These are phyloP conservation scores for Kazachstania bromeliacearum DNA, from an alignment of 805 yeast species.

Conservation along the genomic window DNA sequence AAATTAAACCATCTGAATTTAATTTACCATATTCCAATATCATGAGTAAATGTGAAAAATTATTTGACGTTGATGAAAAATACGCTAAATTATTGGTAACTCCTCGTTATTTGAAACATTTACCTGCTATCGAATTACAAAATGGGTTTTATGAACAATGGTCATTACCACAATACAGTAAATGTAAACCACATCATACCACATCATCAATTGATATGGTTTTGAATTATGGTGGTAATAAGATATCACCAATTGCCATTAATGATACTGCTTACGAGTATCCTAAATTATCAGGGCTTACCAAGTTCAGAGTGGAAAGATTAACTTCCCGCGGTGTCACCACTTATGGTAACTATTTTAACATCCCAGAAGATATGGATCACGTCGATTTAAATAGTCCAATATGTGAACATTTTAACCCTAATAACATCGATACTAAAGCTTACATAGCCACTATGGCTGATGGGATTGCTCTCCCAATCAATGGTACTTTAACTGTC, in stretches of 20 bases:
- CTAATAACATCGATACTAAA: not conserved
- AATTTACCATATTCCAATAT: conserved; percentile 29
- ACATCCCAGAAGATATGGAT: too few species aligned
- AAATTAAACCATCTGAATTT: not conserved
- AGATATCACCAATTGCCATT: conserved; percentile 3
- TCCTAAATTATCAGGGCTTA: not conserved
- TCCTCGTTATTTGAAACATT: conserved; percentile 31
- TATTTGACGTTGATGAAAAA: conserved; percentile 38
- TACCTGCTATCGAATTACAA: conserved; percentile 27
- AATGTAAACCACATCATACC: conserved; percentile 15
- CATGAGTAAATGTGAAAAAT: conserved; percentile 30
- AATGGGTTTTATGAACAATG: conserved; percentile 27
- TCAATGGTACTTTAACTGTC: not conserved
- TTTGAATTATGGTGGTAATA: conserved; percentile 17
- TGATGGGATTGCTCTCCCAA: not conserved
- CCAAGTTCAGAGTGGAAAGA: conserved; percentile 5
- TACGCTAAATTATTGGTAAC: conserved; percentile 34
- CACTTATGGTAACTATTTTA: conserved; percentile 1
- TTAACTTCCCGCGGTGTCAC: conserved; percentile 1
- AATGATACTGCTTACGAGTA: not conserved
- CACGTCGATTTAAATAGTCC: too few species aligned
- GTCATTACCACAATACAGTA: conserved; percentile 11
- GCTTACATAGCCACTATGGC: not conserved
- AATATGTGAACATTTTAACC: not conserved
- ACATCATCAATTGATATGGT: conserved; percentile 23